A percentile compares a stretch with the other conserved stretches of the same genome.
phyloP scores from a whole-genome alignment of 1,284 basidiomycete species.

The Stereum hirsutum region DNA sequence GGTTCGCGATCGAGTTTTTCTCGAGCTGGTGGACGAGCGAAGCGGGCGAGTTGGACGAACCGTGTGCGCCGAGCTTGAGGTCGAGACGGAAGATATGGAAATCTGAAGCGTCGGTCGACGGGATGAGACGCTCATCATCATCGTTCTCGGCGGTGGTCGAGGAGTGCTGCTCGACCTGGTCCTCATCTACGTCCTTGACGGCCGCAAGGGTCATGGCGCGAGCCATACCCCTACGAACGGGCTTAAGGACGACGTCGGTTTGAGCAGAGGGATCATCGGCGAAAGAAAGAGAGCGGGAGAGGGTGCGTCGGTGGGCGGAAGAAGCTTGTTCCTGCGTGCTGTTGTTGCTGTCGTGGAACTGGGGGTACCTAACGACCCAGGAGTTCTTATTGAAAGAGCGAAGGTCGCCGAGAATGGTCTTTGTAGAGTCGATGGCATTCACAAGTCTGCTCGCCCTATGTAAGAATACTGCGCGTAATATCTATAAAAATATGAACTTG shows the following conservation, averaged over 20 bases:
- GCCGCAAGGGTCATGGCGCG: conserved; percentile 50
- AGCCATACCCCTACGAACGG: conserved; percentile 33
- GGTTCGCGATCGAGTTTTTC: conserved; percentile 86
- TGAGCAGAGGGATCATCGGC: conserved; percentile 68
- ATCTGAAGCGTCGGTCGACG: conserved; percentile 37
- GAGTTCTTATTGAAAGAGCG: conserved; percentile 77
- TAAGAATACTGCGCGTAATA: conserved; percentile 1
- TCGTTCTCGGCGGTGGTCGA: conserved; percentile 18
- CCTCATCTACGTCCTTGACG: conserved; percentile 34
- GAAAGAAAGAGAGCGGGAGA: conserved; percentile 70
- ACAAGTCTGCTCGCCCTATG: conserved; percentile 47
- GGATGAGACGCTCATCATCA: conserved; percentile 32
- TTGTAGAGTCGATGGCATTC: conserved; percentile 65
- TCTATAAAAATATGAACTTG: background rate
- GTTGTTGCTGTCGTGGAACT: conserved; percentile 40
- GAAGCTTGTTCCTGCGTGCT: conserved; percentile 19
- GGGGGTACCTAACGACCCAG: conserved; percentile 86
- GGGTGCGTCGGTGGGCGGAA: conserved; percentile 25
- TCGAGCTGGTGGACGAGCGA: conserved; percentile 88
- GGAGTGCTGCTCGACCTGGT: too few species aligned
- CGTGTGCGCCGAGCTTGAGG: conserved; percentile 79
- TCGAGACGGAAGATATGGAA: conserved; percentile 89
- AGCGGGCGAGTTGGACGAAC: conserved; percentile 61
- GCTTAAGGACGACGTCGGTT: conserved; percentile 57
- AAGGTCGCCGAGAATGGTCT: conserved; percentile 62